Evolutionary conservation across 73 alveolate genomes (phyloP), one percentile per base, ranked within the genome.

Genomic region (Paramecium tetraurelia): DNA sequence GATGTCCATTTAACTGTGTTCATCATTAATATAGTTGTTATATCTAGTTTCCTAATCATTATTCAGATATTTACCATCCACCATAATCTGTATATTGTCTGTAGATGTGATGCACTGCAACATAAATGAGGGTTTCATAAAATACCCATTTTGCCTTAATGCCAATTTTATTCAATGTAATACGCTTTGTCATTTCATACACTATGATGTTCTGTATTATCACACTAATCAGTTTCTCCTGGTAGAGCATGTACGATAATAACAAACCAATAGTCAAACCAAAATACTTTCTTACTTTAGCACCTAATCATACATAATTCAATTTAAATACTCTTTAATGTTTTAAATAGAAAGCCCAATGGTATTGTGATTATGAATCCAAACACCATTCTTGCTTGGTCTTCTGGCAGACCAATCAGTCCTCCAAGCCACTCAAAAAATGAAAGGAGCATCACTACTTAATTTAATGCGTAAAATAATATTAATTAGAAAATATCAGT

Each of bases 81-180:
- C 94, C 94, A 71, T 89, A 89, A 69, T 89, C 94, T 0, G 85
- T 89, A 43, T 59, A 59, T 89, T 89, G 35, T 70, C 94, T 77
- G 36, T 89, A 89, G 7, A 89, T 89, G 14, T 89, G 94, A 71
- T 89, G 94, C 1, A 20, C 58, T 41, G 92, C 46, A n/a, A 89
- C 80, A 53, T 20, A 89, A 29, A 59, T 9, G 10, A 89, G 69
- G 4, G 85, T 46, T 43, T 70, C 86, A 22, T 36, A 31, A 27
- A 89, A 89, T 41, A 89, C 94, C 29, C 36, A 57, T 83, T 53
- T 70, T 11, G 86, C 75, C 6, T 84, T 59, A n/a, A 59, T 36
- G 4, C 63, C 63, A 11, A 76, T 88, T 80, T 44, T 44, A 35
- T 29, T 29, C 48, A 72, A 72, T 33, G 53, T 36, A 7, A 72